Percentiles rank a stretch among this genome's conserved stretches.
Evolutionary conservation across 1,139 yeast species (phyloP).

Genomic region (Taphrina wiesneri): DNA sequence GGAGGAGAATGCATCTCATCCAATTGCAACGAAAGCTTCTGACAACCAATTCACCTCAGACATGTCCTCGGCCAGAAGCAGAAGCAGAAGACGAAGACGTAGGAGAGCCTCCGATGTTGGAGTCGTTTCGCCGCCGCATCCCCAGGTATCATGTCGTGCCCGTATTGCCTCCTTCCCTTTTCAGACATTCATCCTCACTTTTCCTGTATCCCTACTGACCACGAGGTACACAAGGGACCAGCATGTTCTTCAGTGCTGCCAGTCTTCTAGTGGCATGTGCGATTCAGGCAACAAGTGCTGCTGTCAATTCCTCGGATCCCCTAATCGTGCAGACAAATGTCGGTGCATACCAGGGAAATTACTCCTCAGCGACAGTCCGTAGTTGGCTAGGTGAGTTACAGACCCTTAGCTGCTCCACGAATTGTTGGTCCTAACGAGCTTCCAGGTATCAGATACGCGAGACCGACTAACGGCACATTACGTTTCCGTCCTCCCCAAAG

Average conservation of each 20-base stretch:
- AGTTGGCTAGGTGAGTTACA: conserved; percentile 13
- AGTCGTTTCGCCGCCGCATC: neutral
- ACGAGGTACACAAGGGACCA: too few species aligned
- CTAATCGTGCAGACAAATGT: conserved; percentile 9
- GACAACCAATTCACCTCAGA: too few species aligned
- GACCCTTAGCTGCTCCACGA: too few species aligned
- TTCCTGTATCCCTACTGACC: neutral
- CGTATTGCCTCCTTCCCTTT: neutral
- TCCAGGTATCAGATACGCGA: conserved; percentile 20
- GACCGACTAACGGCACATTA: conserved; percentile 8
- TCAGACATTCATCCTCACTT: neutral
- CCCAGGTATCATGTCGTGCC: neutral
- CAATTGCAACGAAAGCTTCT: too few species aligned
- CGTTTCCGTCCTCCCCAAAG: conserved; percentile 22
- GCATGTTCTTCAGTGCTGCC: neutral
- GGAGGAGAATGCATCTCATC: too few species aligned
- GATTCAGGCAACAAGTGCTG: neutral
- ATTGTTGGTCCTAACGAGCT: neutral
- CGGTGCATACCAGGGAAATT: conserved; percentile 16
- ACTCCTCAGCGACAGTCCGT: conserved; percentile 11
- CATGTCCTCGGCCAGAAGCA: too few species aligned
- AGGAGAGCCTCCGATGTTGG: neutral
- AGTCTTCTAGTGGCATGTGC: neutral
- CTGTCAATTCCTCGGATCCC: neutral
- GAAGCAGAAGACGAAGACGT: too few species aligned